Evolutionary conservation across 192 early-diverging fungal genomes (phyloP), one percentile per base, ranked within the genome.

Genomic region (Coemansia sp.): DNA sequence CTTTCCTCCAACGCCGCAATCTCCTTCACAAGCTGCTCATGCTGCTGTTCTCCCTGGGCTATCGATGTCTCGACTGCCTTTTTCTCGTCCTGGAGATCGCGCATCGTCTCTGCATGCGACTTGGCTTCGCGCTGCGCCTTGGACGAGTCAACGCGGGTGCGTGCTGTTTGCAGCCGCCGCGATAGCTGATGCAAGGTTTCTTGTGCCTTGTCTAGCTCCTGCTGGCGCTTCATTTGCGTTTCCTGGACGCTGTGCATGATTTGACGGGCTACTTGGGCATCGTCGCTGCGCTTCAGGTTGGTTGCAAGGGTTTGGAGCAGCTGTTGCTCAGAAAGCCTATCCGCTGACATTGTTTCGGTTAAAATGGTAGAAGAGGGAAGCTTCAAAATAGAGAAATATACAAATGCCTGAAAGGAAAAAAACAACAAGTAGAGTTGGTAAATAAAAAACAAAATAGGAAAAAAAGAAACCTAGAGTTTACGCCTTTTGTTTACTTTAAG

Each of bases 41-140:
- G 66, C 30, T 35, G 41, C 24, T 65, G 43, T 34, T 66, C 67
- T n/a, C 66, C 66, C 9, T 43, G 53, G 24, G 36, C 34, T n/a
- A 76, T 71, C 24, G 44, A 60, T 2, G 62, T 43, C 30, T 57
- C 64, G 16, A 66, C 38, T 26, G 69, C 18, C 49, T 70, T 67
- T 45, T 52, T 38, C 30, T 81, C 78, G 5, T 35, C 43, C 24
- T 51, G 33, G 60, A 81, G 39, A 14, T 81, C 73, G 41, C 71
- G 73, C 78, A 81, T 81, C 10, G 67, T 69, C 23, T 81, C 73
- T 1, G 67, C 44, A 21, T 81, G 78, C 7, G 78, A 76, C 63
- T 81, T 76, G 30, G 67, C 65, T 53, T 81, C 73, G 43, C 78
- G 69, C 57, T 76, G 78, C 6, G 78, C 69, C 26, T 72, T 72